Percentiles rank a stretch among this genome's conserved stretches.
phyloP scores from a whole-genome alignment of 2,329 filamentous ascomycete species.

The Aspergillus fumigatus region DNA sequence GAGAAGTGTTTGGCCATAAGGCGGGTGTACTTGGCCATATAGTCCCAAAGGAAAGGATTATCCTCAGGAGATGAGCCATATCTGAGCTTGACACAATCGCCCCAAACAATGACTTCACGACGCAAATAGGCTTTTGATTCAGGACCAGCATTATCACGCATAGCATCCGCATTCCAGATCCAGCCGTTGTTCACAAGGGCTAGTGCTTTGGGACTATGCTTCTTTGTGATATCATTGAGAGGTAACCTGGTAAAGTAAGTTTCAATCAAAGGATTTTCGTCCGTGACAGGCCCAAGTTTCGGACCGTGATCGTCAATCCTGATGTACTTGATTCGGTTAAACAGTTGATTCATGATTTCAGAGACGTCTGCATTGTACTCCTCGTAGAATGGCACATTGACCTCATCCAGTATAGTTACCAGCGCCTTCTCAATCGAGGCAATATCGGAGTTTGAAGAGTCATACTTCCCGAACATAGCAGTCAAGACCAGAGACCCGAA shows the following conservation, averaged over 20 bases:
- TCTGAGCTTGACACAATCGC: conserved; percentile 93
- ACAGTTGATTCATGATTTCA: conserved; percentile 84
- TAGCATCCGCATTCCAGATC: conserved; percentile 96
- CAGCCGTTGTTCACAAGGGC: conserved; percentile 94
- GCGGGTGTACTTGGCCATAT: conserved; percentile 89
- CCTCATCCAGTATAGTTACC: conserved; percentile 66
- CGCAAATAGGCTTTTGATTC: conserved; percentile 89
- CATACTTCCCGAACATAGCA: conserved; percentile 64
- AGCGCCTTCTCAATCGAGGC: conserved; percentile 50
- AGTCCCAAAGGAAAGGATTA: conserved; percentile 90
- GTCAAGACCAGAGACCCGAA: conserved; percentile 66
- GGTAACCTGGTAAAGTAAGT: conserved; percentile 91
- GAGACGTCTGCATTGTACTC: conserved; percentile 84
- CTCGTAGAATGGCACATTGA: conserved; percentile 84
- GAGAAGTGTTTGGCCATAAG: conserved; percentile 92
- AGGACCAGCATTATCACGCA: conserved; percentile 88
- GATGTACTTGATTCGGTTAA: conserved; percentile 91
- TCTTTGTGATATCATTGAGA: conserved; percentile 68
- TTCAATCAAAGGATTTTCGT: conserved; percentile 79
- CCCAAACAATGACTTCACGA: conserved; percentile 95
- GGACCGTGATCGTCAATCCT: conserved; percentile 90
- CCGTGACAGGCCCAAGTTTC: conserved; percentile 72
- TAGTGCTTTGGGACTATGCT: conserved; percentile 70
- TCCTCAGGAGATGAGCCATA: conserved; percentile 78
- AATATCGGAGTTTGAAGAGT: conserved; percentile 43